phyloP scores from a whole-genome alignment of 345 rosid species.

The Eucalyptus rudis region DNA sequence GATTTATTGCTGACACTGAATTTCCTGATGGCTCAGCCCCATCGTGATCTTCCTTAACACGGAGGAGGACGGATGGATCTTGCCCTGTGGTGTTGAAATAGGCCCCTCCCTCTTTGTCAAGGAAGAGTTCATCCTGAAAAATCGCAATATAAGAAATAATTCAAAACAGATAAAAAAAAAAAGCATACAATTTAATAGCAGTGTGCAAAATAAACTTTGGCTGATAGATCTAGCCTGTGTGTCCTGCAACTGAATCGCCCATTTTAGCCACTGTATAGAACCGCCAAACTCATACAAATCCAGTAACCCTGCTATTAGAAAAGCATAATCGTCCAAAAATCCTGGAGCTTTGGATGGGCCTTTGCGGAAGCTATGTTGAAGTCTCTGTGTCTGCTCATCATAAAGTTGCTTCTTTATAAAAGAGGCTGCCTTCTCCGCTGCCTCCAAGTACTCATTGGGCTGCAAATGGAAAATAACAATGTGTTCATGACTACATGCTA shows the following conservation, averaged over 20 bases:
- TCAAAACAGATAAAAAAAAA: neutral
- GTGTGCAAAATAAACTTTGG: neutral
- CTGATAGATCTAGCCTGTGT: constrained; percentile 43
- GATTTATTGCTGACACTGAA: constrained; percentile 79
- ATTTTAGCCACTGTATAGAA: constrained; percentile 45
- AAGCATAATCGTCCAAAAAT: constrained; percentile 90
- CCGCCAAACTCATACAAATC: constrained; percentile 83
- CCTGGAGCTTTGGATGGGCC: constrained; percentile 96
- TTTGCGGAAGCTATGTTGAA: constrained; percentile 71
- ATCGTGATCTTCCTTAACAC: constrained; percentile 95
- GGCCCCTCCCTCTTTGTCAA: constrained; percentile 84
- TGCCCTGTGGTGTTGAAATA: constrained; percentile 82
- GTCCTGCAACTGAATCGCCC: constrained; percentile 78
- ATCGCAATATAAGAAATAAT: neutral
- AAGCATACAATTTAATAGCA: neutral
- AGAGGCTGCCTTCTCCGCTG: constrained; percentile 74
- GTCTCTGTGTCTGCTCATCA: constrained; percentile 40
- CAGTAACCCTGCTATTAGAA: constrained; percentile 70
- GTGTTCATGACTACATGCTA: neutral
- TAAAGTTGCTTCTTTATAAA: constrained; percentile 64
- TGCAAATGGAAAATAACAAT: constrained; percentile 6
- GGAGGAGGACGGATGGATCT: constrained; percentile 83
- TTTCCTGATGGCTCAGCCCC: constrained; percentile 99
- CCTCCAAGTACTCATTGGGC: constrained; percentile 72
- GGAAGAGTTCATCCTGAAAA: constrained; percentile 79